Conservation (phyloP, 2,329 filamentous ascomycete species). For the Fusarium nodosum region DNA sequence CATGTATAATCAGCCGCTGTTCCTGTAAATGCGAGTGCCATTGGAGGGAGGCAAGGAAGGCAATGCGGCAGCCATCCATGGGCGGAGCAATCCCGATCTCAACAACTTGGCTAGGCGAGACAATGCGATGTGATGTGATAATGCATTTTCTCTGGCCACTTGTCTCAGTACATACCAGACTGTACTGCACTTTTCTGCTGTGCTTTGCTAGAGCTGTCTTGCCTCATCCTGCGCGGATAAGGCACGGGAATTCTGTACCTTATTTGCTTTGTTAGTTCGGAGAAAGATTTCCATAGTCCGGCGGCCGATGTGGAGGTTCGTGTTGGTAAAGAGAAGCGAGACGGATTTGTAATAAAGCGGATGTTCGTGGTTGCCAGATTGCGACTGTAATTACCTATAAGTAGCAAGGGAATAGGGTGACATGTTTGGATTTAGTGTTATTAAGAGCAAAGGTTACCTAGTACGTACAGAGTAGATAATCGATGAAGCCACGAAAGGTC, state of each 20-base stretch:
- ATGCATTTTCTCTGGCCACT: slow-evolving; percentile 44
- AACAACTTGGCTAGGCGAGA: slow-evolving; percentile 37
- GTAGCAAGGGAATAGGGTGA: slow-evolving; percentile 13
- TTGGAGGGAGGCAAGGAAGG: slow-evolving; percentile 38
- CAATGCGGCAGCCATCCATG: slow-evolving; percentile 45
- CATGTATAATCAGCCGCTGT: slow-evolving; percentile 41
- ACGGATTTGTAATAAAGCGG: slow-evolving; percentile 14
- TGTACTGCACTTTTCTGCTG: slow-evolving; percentile 12
- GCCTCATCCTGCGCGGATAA: slow-evolving; percentile 39
- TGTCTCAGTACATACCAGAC: slow-evolving; percentile 21
- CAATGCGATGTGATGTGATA: slow-evolving; percentile 50
- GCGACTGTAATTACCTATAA: slow-evolving; percentile 7
- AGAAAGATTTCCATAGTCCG: slow-evolving; percentile 26
- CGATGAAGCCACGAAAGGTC: slow-evolving; percentile 27
- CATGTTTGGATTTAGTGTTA: slow-evolving; percentile 12
- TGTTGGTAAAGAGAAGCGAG: slow-evolving; percentile 7
- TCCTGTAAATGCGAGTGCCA: slow-evolving; percentile 35
- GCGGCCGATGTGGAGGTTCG: slow-evolving; percentile 25
- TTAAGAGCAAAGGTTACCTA: slow-evolving; percentile 1
- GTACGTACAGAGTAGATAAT: not conserved
- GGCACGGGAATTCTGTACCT: slow-evolving; percentile 39
- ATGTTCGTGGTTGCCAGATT: slow-evolving; percentile 15
- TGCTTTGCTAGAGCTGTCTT: slow-evolving; percentile 8
- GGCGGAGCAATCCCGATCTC: slow-evolving; percentile 45
- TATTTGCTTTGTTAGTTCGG: slow-evolving; percentile 35